Evolutionary conservation across 2,329 filamentous ascomycete genomes (phyloP), one percentile per base, ranked within the genome.

Genomic region (Hypoxylon sp.): DNA sequence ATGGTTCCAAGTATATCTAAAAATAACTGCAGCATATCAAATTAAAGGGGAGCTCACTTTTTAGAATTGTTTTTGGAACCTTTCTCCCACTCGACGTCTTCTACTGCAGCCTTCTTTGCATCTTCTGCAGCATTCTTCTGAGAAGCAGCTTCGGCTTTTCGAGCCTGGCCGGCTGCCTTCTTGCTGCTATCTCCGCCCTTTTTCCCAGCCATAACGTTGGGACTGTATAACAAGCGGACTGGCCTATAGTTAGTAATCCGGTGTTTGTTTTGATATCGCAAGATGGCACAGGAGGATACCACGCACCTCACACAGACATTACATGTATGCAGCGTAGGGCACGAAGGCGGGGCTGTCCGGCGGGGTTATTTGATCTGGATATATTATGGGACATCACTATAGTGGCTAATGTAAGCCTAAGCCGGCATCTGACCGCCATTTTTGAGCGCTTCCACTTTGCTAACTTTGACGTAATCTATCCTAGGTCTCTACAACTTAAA

Each of bases 121-220:
- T 90, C 82, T 52, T 87, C 86, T 2, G 73, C 84, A 0, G 90
- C 90, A 51, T 86, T 80, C 75, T 97, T 97, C 48, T 81, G 75
- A 6, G 90, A 89, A 1, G 91, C 93, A 2, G 85, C 87, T 37
- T 97, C 91, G 57, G 91, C 91, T 80, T 99, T 97, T 75, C 91
- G 83, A 57, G 92, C 91, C 72, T 97, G 91, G 59, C 93, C 94
- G 6, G 87, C 84, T 2, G 76, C 91, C 78, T 97, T 97, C 76
- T 96, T 97, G 71, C 81, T 88, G 75, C 89, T 91, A 58, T 95
- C 91, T 44, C 77, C 82, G 44, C 78, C 82, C 72, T 89, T 92
- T 73, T 89, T 90, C 63, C 80, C 82, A 19, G 79, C 87, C 89
- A 92, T 92, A 59, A 60, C 76, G 20, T 37, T 16, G 16, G 9